phyloP scores from a whole-genome alignment of 1,139 yeast genomes.

The Pichia norvegensis region DNA sequence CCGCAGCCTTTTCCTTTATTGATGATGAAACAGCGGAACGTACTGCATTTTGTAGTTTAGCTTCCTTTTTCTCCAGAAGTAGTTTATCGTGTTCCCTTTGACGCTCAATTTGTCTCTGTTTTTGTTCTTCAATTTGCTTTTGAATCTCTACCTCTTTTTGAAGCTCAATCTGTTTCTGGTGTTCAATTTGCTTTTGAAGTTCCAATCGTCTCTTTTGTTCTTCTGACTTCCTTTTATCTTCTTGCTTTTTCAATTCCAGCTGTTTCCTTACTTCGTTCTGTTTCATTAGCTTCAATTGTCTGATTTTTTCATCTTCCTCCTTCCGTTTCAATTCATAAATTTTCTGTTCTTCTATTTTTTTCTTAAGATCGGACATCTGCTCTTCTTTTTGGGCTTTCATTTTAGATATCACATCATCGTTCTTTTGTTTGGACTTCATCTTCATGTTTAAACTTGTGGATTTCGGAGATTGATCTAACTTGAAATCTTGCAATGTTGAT shows the following conservation, averaged over 20 bases:
- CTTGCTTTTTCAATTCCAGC: not conserved
- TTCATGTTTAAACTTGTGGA: not conserved
- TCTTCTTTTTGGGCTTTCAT: not conserved
- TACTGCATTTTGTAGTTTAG: not conserved
- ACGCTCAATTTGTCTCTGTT: not conserved
- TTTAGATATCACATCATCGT: not conserved
- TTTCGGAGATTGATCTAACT: not conserved
- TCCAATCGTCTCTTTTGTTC: not conserved
- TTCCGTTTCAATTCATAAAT: conserved; percentile 1
- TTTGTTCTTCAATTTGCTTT: not conserved
- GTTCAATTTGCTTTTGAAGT: not conserved
- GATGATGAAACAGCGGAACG: not conserved
- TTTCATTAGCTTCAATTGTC: not conserved
- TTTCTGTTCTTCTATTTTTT: conserved; percentile 2
- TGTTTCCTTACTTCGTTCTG: conserved; percentile 1
- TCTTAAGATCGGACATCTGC: not conserved
- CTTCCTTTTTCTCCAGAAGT: not conserved
- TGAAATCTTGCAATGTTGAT: not conserved
- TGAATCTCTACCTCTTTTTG: not conserved
- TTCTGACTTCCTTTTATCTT: not conserved
- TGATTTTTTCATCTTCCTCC: not conserved
- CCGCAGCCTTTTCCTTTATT: not conserved
- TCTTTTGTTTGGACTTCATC: too few species aligned
- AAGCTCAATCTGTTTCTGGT: not conserved
- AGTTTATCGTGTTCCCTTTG: too few species aligned